Evolutionary conservation across 2,329 filamentous ascomycete genomes (phyloP), one percentile per base, ranked within the genome.

Genomic region (Aspergillus pseudoglaucus): DNA sequence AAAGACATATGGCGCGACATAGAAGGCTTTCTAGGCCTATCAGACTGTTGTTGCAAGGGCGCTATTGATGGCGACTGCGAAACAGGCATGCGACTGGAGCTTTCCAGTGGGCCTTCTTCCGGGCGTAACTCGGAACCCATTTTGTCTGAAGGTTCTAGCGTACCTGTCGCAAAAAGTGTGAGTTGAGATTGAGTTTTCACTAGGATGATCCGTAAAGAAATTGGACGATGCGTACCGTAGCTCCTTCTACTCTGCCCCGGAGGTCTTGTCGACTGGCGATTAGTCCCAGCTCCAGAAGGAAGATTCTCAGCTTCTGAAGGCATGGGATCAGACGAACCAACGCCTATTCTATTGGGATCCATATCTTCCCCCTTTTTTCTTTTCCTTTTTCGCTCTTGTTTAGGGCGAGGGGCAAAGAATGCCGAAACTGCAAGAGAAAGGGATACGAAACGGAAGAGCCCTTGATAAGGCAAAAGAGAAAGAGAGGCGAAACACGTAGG

Each of bases 1-100:
- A 88, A 89, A 1, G 88, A 91, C 49, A 84, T 77, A 52, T 89
- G 84, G 57, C 88, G 84, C 49, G 80, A 67, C 67, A 91, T 80
- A 9, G 79, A 71, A 15, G 89, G 89, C 65, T 91, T 94, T 64
- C 81, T 83, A 12, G 83, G 76, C 54, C 78, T 68, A 47, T 67
- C 66, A 3, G 55, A 41, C 4, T 30, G 25, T 35, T 35, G 33
- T 38, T 56, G 55, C 32, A 63, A 55, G 6, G 68, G 59, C 20
- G 59, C 58, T 60, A 74, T 60, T 46, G 76, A 72, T 4, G 61
- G 54, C 50, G 80, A 76, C 46, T 73, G 70, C 12, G 73, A 57
- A 25, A 66, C 56, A 35, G 68, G 66, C 42, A 59, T 53, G 62
- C 61, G 59, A 49, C 37, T 59, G 23, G 56, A 60, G 35, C 45